Base-by-base conservation (phyloP, 805 yeast species). In the Saccharomyces cerevisiae region DNA sequence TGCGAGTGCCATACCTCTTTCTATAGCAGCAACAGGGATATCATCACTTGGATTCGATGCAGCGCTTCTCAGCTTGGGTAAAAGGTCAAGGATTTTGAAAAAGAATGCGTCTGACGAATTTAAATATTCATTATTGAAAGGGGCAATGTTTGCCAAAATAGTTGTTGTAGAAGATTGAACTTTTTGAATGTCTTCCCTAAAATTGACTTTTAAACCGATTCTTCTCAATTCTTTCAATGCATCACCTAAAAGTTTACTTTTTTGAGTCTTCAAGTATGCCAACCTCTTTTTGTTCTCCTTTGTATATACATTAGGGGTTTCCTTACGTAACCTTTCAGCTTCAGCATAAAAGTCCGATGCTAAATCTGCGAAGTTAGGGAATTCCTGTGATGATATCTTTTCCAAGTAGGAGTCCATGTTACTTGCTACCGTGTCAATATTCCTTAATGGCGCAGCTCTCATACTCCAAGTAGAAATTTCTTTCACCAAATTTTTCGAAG, bases 191-290 rank as follows among this genome's bases (percentile, higher is more conserved):
- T 87, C 90, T 5, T 84, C 76, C 55, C 85, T 82, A 36, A 84
- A 76, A 27, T 79, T 79, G 3, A 83, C 73, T 60, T 82, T 85
- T 59, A 94, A 70, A 1, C 99, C 99, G 65, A 88, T 81, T 55
- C 83, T 73, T 65, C 82, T 80, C 52, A 92, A 72, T 59, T 88
- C 94, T 57, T 83, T 82, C 56, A 94, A 70, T 0, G 90, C 79
- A 54, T 84, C 89, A 70, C 94, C 86, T 52, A 95, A 72, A 6
- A 90, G 70, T 59, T 85, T 86, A 56, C 84, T 76, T 70, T 94
- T 94, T 63, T 89, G 92, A n/a, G 84, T 78, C 63, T 85, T 87
- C 69, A 94, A 74, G 6, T 89, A 77, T 1, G 90, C 84, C 41
- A 85, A 70, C 0, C 74, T 64, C 66, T 86, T 86, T 71, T 90